Percentiles rank a stretch among this genome's conserved stretches.
Conservation (phyloP, 331 rosid genomes). For the Pyrus hybrid region DNA sequence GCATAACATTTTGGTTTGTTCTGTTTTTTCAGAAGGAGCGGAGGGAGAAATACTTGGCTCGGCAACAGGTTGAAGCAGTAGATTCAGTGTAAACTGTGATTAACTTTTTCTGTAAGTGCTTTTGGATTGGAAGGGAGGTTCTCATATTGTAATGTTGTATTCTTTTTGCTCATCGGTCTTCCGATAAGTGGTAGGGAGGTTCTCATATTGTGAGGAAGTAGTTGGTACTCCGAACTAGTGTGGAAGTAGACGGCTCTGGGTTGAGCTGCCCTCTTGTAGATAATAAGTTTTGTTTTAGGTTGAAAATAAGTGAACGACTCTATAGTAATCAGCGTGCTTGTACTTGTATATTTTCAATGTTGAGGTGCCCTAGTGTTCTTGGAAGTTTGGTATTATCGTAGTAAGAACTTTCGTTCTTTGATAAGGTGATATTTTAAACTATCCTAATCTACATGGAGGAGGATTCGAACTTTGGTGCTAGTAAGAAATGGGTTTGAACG, state of each 20-base stretch:
- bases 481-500: no score
- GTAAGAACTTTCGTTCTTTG: conserved; percentile 2
- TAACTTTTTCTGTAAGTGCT: conserved; percentile 17
- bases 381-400: background rate
- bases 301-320: conserved; percentile 25
- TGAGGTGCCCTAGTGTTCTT: background rate
- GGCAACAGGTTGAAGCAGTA: conserved; percentile 75
- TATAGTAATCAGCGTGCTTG: background rate
- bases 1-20: background rate
- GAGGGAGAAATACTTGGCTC: conserved; percentile 87
- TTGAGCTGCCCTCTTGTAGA: conserved; percentile 44
- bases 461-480: no score
- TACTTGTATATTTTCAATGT: background rate
- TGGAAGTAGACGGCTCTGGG: conserved; percentile 2
- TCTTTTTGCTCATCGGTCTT: conserved; percentile 15
- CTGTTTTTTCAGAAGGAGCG: conserved; percentile 63
- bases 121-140: conserved; percentile 5
- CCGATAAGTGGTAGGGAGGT: background rate
- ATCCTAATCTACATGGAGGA: no score
- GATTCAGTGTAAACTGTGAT: conserved; percentile 35
- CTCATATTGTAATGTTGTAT: background rate
- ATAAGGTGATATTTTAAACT: background rate
- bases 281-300: conserved; percentile 34
- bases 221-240: background rate
- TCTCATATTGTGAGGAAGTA: conserved; percentile 2